Evolutionary conservation across 2,329 filamentous ascomycete genomes (phyloP).

Genomic region (Podosphaera xanthii): DNA sequence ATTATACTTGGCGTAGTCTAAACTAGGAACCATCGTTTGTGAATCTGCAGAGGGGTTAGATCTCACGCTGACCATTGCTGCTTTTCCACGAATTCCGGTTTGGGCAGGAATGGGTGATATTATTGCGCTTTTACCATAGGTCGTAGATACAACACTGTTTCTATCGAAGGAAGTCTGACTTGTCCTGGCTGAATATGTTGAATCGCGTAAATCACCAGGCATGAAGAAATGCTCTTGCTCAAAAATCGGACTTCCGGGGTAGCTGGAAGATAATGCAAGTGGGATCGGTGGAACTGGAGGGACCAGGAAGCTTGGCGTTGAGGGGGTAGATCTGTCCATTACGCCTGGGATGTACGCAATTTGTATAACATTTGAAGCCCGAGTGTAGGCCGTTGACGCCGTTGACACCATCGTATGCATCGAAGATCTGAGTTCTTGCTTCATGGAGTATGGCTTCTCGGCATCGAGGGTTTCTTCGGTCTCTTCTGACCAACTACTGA

Average conservation of each 20-base stretch:
- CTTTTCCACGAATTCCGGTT: slow-evolving; percentile 68
- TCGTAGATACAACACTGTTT: slow-evolving; percentile 71
- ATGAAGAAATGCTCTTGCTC: slow-evolving; percentile 85
- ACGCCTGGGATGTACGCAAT: slow-evolving; percentile 97
- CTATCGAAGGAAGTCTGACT: slow-evolving; percentile 40
- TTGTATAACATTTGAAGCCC: slow-evolving; percentile 96
- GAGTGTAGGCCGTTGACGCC: slow-evolving; percentile 81
- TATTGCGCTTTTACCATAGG: slow-evolving; percentile 79
- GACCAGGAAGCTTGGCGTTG: slow-evolving; percentile 59
- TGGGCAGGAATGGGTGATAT: slow-evolving; percentile 59
- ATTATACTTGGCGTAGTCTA: slow-evolving; percentile 40
- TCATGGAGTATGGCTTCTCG: slow-evolving; percentile 29
- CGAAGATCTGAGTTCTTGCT: slow-evolving; percentile 43
- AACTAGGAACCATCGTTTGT: slow-evolving; percentile 48
- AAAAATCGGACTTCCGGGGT: slow-evolving; percentile 32
- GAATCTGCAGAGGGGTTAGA: slow-evolving; percentile 32
- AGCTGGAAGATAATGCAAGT: slow-evolving; percentile 32
- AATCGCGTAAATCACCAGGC: slow-evolving; percentile 72
- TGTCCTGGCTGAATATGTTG: slow-evolving; percentile 59
- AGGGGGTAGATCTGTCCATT: slow-evolving; percentile 69
- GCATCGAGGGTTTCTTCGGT: slow-evolving; percentile 27
- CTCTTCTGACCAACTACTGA: slow-evolving; percentile 31
- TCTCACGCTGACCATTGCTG: slow-evolving; percentile 83
- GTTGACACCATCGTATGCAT: slow-evolving; percentile 77
- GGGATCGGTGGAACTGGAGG: slow-evolving; percentile 91